Percentiles rank a stretch among this genome's conserved stretches.
These are phyloP conservation scores for Monascus ruber DNA, from an alignment of 2,329 filamentous ascomycete species.

Conservation along the genomic window DNA sequence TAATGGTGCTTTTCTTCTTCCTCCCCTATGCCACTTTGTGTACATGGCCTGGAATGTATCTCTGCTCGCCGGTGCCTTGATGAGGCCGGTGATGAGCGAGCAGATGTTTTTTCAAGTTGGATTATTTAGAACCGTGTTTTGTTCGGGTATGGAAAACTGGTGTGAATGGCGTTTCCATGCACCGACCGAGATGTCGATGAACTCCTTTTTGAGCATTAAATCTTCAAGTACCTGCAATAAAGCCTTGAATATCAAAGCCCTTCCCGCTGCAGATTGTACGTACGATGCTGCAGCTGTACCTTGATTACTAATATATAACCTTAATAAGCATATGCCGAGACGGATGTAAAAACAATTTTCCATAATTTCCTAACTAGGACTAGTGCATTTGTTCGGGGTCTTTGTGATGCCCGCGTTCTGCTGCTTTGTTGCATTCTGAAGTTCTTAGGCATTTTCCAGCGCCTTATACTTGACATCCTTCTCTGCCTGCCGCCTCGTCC, in stretches of 20 bases:
- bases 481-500: constrained; percentile 6
- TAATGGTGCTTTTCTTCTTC: constrained; percentile 12
- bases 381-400: constrained; percentile 28
- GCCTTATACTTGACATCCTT: constrained; percentile 8
- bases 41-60: constrained; percentile 10
- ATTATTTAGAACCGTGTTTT: constrained; percentile 27
- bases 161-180: constrained; percentile 31
- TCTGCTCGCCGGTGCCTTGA: constrained; percentile 13
- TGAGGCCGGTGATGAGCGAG: constrained; percentile 14
- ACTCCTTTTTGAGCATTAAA: constrained; percentile 14
- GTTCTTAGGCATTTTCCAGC: too few relatives aligned
- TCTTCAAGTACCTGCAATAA: constrained; percentile 20
- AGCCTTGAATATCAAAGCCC: constrained; percentile 6
- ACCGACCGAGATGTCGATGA: constrained; percentile 20
- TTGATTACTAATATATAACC: too few relatives aligned
- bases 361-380: constrained; percentile 18
- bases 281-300: too few relatives aligned
- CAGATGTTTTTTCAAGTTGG: constrained; percentile 22
- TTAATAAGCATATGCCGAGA: not conserved
- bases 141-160: constrained; percentile 34
- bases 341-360: constrained; percentile 15
- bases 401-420: constrained; percentile 27
- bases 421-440: not conserved
- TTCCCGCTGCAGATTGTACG: too few relatives aligned
- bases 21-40: constrained; percentile 19